Base-by-base conservation (phyloP, 306 rosid genomes). In the Arachis hypogaea region DNA sequence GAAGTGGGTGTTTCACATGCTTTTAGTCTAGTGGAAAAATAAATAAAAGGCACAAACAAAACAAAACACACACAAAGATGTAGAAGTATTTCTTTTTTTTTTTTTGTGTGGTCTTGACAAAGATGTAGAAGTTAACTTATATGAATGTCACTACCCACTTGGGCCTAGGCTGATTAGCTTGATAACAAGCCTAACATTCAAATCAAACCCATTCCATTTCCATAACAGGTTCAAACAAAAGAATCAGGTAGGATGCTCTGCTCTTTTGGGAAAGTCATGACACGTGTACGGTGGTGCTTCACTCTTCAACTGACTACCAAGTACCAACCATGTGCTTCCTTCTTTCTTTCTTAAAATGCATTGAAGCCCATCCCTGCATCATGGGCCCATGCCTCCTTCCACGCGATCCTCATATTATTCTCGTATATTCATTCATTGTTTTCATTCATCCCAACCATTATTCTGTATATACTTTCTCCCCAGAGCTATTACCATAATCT, bases 231-330 rank as follows among this genome's bases (percentile, higher is more conserved):
- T 29, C 12, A 49, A 67, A 12, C 44, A 49, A 49, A 30, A 44
- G 6, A 65, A 46, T 65, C 11, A 22, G n/a, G 57, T 29, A 11
- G 30, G 59, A 3, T 14, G 28, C 50, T 3, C 42, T 38, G 47
- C 68, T 60, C 5, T 47, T 59, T 0, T 12, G 16, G 49, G 40
- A 47, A 7, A 28, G 61, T 3, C 1, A 4, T 28, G 63, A 46
- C 69, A 77, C 66, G 47, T 73, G 77, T 12, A 69, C 85, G 82
- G 78, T 65, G 60, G 30, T 63, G 66, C 55, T 8, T 36, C 22
- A 41, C 38, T 59, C 60, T 51, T 11, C 12, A 59, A 36, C 7
- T 30, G 3, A 16, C 49, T n/a, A 51, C n/a, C 3, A 9, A 14
- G 14, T 60, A 45, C 29, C 82, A 66, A 22, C 63, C 55, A 69